These are phyloP conservation scores for Comarum palustre DNA, from an alignment of 306 rosid genomes.

Conservation along the genomic window DNA sequence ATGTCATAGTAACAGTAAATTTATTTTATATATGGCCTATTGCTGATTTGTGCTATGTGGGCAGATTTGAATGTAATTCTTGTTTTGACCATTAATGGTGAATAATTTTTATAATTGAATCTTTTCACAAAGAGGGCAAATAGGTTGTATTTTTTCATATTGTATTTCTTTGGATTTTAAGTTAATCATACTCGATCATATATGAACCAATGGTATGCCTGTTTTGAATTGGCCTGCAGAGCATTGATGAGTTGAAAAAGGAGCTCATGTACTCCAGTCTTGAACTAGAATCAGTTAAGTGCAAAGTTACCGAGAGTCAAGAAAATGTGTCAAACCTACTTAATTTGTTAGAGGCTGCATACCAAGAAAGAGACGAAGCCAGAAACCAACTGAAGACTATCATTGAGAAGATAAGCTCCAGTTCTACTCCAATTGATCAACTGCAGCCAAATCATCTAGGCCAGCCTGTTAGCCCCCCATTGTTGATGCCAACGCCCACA, in stretches of 20 bases:
- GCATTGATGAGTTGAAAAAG: slow-evolving; percentile 43
- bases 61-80: slow-evolving; percentile 4
- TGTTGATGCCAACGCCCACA: slow-evolving; percentile 30
- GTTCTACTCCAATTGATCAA: slow-evolving; percentile 20
- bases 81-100: background rate
- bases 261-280: slow-evolving; percentile 29
- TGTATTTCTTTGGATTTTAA: background rate
- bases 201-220: background rate
- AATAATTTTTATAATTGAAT: background rate
- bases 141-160: too few relatives aligned
- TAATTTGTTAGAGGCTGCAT: slow-evolving; percentile 36
- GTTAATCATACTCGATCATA: background rate
- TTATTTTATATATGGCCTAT: background rate
- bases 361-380: slow-evolving; percentile 63
- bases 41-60: background rate
- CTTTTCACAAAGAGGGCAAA: too few relatives aligned
- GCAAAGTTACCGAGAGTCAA: slow-evolving; percentile 34
- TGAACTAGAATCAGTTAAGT: slow-evolving; percentile 40
- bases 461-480: slow-evolving; percentile 29
- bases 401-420: slow-evolving; percentile 20
- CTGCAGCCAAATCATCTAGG: background rate
- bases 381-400: slow-evolving; percentile 42
- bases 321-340: slow-evolving; percentile 34
- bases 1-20: slow-evolving; percentile 16
- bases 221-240: slow-evolving; percentile 38